Base-by-base conservation (phyloP, 371 early-diverging fungal species). In the Saksenaea oblongispora region DNA sequence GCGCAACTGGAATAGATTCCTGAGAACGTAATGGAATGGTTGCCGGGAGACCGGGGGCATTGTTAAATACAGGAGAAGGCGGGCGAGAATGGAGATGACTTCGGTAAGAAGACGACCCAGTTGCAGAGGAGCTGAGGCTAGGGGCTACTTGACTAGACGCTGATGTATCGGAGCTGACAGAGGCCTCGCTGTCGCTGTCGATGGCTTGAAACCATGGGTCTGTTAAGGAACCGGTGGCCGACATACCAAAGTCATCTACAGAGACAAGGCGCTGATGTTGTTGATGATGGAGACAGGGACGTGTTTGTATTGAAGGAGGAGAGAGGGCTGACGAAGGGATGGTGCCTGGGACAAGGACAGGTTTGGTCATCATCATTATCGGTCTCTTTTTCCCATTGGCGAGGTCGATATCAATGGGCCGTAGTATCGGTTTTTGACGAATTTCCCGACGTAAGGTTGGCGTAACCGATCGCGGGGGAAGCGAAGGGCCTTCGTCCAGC, bases 11-110 rank as follows among this genome's bases (percentile, higher is more conserved):
- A 22, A 56, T 27, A 2, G 66, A 63, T 14, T 42, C 34, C 11
- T 72, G 74, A 5, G 67, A 66, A 37, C 66, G 58, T 1, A 77
- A 34, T 10, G 70, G 59, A 31, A 72, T 74, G 1, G 78, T 68
- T 8, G 74, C 74, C n/a, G 78, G 78, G 34, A 77, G 59, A 0
- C 74, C 78, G 13, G 77, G 77, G 1, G 74, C 78, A 24, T 70
- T 67, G 37, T 72, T 74, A 41, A 70, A 71, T 14, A 68, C 78
- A 22, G 74, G 74, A 5, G 74, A 74, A 2, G 74, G 69, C 2
- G 78, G 78, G 56, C 74, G 58, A 1, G 78, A 77, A 26, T 66
- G 72, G 15, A 77, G 59, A 15, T 62, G 66, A 8, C 69, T 68
- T 24, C 62, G 61, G 35, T 63, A 58, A 11, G 70, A 67, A 1